Evolutionary conservation across 1,284 basidiomycete genomes (phyloP).

Genomic region (Ustilago trichophora): DNA sequence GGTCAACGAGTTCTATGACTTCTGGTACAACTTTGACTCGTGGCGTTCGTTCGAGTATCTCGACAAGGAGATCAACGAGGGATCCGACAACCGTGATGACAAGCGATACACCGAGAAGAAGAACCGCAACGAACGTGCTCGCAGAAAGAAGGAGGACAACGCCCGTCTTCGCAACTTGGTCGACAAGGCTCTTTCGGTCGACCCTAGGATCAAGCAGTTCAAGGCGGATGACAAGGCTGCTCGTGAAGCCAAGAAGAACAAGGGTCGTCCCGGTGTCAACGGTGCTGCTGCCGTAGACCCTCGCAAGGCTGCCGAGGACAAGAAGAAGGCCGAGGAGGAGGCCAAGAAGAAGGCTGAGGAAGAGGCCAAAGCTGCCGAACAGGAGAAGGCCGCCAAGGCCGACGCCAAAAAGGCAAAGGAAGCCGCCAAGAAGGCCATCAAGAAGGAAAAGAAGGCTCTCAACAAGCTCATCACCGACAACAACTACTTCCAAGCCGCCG

Average conservation of each 20-base stretch:
- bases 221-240: constrained; percentile 96
- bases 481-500: constrained; percentile 73
- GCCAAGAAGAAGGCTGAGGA: constrained; percentile 76
- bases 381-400: constrained; percentile 72
- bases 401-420: constrained; percentile 95
- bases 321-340: constrained; percentile 74
- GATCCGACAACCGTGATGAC: constrained; percentile 95
- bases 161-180: constrained; percentile 87
- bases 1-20: constrained; percentile 95
- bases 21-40: constrained; percentile 99
- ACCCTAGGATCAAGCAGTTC: constrained; percentile 97
- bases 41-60: constrained; percentile 98
- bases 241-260: constrained; percentile 87
- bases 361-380: constrained; percentile 72
- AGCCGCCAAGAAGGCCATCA: constrained; percentile 68
- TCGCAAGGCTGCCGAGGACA: constrained; percentile 59
- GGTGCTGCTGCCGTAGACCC: constrained; percentile 61
- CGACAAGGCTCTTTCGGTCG: constrained; percentile 82
- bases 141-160: constrained; percentile 97
- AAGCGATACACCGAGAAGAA: constrained; percentile 99
- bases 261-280: constrained; percentile 68
- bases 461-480: constrained; percentile 69
- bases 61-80: constrained; percentile 98
- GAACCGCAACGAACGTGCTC: constrained; percentile 95
- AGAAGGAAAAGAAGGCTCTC: constrained; percentile 65